A percentile compares a stretch with the other conserved stretches of the same genome.
These are phyloP conservation scores for Plectosphaerella sp. DNA, from an alignment of 2,329 filamentous ascomycete genomes.

Conservation along the genomic window DNA sequence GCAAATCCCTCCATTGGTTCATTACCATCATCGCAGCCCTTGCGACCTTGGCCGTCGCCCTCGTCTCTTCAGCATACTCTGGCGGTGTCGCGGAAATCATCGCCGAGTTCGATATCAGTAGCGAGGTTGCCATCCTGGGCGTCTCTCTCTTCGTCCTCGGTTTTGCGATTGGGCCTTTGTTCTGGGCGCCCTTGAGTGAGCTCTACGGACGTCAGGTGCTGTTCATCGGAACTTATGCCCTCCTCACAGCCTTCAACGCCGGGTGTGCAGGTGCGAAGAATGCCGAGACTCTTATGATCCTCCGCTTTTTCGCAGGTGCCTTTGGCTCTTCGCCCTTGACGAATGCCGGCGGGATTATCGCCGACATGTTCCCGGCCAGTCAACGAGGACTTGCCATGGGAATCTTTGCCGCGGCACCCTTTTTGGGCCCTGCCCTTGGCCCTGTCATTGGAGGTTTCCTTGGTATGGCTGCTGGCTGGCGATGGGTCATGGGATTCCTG, in stretches of 20 bases:
- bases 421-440: slow-evolving; percentile 59
- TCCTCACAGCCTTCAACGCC: slow-evolving; percentile 57
- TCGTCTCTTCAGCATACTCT: slow-evolving; percentile 59
- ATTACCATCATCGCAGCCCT: slow-evolving; percentile 56
- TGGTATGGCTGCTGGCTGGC: slow-evolving; percentile 59
- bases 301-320: slow-evolving; percentile 59
- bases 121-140: slow-evolving; percentile 40
- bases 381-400: slow-evolving; percentile 55
- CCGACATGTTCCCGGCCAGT: slow-evolving; percentile 52
- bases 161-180: slow-evolving; percentile 54
- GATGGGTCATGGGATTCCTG: slow-evolving; percentile 65
- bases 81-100: slow-evolving; percentile 49
- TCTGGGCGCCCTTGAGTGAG: slow-evolving; percentile 63
- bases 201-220: slow-evolving; percentile 56
- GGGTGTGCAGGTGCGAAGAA: slow-evolving; percentile 53
- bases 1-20: slow-evolving; percentile 54
- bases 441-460: slow-evolving; percentile 67
- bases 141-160: slow-evolving; percentile 43
- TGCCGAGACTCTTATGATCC: slow-evolving; percentile 53
- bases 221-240: slow-evolving; percentile 52
- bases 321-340: slow-evolving; percentile 60
- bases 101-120: slow-evolving; percentile 39
- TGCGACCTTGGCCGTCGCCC: slow-evolving; percentile 59
- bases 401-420: slow-evolving; percentile 61
- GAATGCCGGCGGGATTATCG: slow-evolving; percentile 58